Evolutionary conservation across 177 flowering plant species (phyloP).

Genomic region (Vitis hybrid): DNA sequence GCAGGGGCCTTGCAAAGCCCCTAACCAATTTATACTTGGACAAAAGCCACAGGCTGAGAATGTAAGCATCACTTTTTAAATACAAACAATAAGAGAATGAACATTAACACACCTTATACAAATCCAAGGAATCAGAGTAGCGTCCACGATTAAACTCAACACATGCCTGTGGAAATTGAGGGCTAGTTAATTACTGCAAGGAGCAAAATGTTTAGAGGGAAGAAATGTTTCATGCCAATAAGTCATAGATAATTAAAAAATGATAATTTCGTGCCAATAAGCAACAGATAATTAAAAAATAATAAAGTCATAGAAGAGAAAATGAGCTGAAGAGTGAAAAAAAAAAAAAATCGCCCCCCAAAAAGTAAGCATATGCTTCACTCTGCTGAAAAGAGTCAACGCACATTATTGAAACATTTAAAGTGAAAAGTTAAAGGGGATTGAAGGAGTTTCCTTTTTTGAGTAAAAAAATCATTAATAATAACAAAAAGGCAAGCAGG

Average conservation of each 20-base stretch:
- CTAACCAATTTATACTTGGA: background rate
- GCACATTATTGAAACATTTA: no score
- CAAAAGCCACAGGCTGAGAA: background rate
- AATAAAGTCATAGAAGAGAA: no score
- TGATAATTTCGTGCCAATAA: no score
- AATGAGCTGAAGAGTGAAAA: no score
- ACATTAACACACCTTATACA: constrained; percentile 70
- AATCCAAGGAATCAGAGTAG: constrained; percentile 74
- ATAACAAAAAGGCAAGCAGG: background rate
- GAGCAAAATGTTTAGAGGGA: background rate
- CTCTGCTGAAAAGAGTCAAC: no score
- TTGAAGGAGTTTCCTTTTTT: no score
- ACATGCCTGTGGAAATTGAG: constrained; percentile 66
- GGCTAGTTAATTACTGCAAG: background rate
- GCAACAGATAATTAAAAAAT: no score
- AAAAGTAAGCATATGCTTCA: no score
- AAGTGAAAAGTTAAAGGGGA: no score
- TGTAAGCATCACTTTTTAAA: background rate
- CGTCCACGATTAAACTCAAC: constrained; percentile 84
- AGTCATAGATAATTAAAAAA: background rate
- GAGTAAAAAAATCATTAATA: no score
- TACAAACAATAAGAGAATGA: constrained; percentile 3
- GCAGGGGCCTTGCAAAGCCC: background rate
- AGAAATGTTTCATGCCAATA: background rate
- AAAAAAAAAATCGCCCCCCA: no score